phyloP scores from a whole-genome alignment of 345 rosid species.

The Eucalyptus tenuipes region DNA sequence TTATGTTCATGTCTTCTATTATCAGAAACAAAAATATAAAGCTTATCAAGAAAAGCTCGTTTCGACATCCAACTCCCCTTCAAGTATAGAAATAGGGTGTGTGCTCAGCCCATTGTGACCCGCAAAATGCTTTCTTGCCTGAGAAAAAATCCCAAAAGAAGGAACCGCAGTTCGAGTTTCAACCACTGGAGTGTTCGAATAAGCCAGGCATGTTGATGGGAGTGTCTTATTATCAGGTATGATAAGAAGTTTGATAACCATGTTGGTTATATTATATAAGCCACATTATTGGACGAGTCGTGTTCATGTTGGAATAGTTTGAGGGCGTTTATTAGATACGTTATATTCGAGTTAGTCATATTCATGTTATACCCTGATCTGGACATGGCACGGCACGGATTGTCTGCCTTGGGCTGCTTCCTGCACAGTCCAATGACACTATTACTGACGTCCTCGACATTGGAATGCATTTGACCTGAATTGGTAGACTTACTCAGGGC shows the following conservation, averaged over 20 bases:
- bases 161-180: accelerated
- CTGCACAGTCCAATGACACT: not conserved
- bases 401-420: accelerated
- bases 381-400: accelerated
- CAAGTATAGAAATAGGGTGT: not conserved
- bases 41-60: not conserved
- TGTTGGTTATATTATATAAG: not conserved
- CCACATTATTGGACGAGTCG: not conserved
- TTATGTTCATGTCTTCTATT: not conserved
- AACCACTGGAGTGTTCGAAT: not conserved
- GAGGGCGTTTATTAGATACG: not conserved
- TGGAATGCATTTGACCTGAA: no score
- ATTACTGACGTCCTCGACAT: no score
- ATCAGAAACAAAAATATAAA: not conserved
- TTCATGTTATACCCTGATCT: no score
- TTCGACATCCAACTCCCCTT: not conserved
- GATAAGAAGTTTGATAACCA: no score
- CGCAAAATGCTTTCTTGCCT: not conserved
- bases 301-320: no score
- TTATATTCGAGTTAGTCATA: accelerated
- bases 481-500: no score
- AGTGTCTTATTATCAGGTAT: no score
- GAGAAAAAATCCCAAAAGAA: not conserved
- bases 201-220: not conserved
- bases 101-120: not conserved